Base-by-base conservation (phyloP, 2,329 filamentous ascomycete species). In the Magnaporthales sp. region DNA sequence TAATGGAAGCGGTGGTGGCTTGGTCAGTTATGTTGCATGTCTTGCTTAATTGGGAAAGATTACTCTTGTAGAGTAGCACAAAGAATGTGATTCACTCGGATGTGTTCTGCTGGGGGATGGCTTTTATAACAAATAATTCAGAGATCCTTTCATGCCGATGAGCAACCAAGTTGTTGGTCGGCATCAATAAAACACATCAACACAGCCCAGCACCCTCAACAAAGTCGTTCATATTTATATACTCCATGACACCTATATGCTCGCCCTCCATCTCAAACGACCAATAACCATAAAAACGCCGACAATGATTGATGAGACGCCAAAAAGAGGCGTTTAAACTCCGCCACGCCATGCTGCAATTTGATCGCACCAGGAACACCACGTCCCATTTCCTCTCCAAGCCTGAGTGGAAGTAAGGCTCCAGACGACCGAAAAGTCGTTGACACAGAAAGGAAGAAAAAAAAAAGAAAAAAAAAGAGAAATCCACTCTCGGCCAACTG, bases 261-360 rank as follows among this genome's bases (percentile, higher is more conserved):
- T 46, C 38, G 38, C 38, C n/a, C 38, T n/a, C 38, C 38, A 46
- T 46, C 38, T 46, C n/a, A n/a, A 46, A 46, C 19, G 15, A 46
- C 19, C 8, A 19, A 46, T 19, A 46, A 46, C 15, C 38, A n/a
- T 5, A 46, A 19, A 46, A 46, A 46, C 38, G 38, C 38, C 38
- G 38, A 46, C 38, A 46, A 46, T 46, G 38, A 46, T 46, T 46
- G 38, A 46, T 46, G 38, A 46, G 38, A 46, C 38, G 38, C 38
- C 38, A 46, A 46, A 46, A n/a, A n/a, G n/a, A 46, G n/a, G 38
- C 19, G 38, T 56, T 27, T 30, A 13, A 51, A 54, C 60, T 62
- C 60, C 60, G 19, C 60, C 60, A 22, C 60, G 60, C 60, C 60
- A 62, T 62, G 60, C 60, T 62, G 60, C 60, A 62, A 27, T 62